Base-by-base conservation (phyloP, 805 yeast species). In the Lachancea dasiensis region DNA sequence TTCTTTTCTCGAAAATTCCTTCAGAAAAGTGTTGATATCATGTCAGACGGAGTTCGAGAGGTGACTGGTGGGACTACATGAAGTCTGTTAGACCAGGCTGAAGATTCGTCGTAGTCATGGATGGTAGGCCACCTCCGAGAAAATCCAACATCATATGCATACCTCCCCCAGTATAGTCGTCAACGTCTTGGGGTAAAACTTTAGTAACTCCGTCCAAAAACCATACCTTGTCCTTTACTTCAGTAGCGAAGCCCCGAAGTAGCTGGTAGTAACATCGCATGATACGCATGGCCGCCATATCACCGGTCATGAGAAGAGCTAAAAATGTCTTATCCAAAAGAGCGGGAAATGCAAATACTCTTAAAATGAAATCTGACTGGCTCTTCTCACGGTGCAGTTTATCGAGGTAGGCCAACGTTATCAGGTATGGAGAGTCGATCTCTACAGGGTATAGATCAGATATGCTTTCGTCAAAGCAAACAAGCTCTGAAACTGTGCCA, bases 271-370 rank as follows among this genome's bases (percentile, higher is more conserved):
- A 89, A 39, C 84, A 81, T 48, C 94, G 69, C 85, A 90, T 85
- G 45, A 90, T 86, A 49, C 95, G 69, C 86, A 86, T 86, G 2
- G 97, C 95, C 34, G 81, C 75, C 23, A 80, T 61, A 60, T 90
- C 97, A 32, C 95, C 94, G 8, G 80, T 74, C 77, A 85, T 83
- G 30, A 90, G 68, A 28, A 86, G 60, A 1, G 84, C 79, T 24
- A 89, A 67, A 48, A 90, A 83, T 15, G 77, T 73, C 56, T 81
- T 83, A 56, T 90, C 97, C 48, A 90, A 66, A 34, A 90, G 62
- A 0, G 97, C 97, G 6, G 97, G 96, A 61, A 89, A 87, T 3
- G 95, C 87, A 67, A 90, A 87, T 11, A 89, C 81, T 33, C 96
- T 65, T 23, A 90, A 62, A 19, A 89, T 85, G 54, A 86, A 89